Evolutionary conservation across 2,329 filamentous ascomycete species (phyloP).

Genomic region (Salinomyces thailandicus): DNA sequence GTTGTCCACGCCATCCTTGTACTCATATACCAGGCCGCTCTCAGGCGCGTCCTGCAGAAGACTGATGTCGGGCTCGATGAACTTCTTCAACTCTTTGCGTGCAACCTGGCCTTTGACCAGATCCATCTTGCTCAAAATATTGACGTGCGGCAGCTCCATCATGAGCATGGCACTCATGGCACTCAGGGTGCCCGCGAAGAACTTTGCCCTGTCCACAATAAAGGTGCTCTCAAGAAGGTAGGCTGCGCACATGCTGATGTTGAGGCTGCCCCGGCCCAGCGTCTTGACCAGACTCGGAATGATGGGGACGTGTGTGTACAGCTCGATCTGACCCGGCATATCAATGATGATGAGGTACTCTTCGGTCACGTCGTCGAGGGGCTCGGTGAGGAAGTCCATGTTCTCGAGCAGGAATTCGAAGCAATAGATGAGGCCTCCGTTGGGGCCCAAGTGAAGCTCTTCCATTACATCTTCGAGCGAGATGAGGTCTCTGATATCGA

Average conservation of each 20-base stretch:
- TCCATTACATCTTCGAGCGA: conserved; percentile 94
- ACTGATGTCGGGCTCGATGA: conserved; percentile 73
- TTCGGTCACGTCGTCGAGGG: conserved; percentile 75
- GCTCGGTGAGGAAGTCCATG: conserved; percentile 79
- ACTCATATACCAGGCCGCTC: conserved; percentile 35
- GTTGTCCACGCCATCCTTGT: conserved; percentile 33
- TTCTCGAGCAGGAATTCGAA: conserved; percentile 95
- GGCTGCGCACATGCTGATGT: conserved; percentile 83
- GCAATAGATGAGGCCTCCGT: conserved; percentile 89
- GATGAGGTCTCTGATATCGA: conserved; percentile 93
- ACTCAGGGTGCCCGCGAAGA: conserved; percentile 88
- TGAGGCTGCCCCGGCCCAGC: conserved; percentile 69
- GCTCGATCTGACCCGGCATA: conserved; percentile 97
- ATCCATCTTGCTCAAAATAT: conserved; percentile 96
- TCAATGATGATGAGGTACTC: conserved; percentile 97
- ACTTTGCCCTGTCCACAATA: conserved; percentile 90
- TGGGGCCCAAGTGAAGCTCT: conserved; percentile 79
- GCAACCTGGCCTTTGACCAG: conserved; percentile 81
- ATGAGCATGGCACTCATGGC: conserved; percentile 99
- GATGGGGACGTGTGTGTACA: conserved; percentile 94
- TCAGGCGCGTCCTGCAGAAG: conserved; percentile 71
- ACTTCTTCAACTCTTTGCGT: conserved; percentile 80
- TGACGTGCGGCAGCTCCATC: conserved; percentile 93
- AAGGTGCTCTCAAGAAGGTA: conserved; percentile 95
- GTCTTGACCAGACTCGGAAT: conserved; percentile 74